phyloP scores from a whole-genome alignment of 768 basidiomycete species.

The Suillus weaverae region DNA sequence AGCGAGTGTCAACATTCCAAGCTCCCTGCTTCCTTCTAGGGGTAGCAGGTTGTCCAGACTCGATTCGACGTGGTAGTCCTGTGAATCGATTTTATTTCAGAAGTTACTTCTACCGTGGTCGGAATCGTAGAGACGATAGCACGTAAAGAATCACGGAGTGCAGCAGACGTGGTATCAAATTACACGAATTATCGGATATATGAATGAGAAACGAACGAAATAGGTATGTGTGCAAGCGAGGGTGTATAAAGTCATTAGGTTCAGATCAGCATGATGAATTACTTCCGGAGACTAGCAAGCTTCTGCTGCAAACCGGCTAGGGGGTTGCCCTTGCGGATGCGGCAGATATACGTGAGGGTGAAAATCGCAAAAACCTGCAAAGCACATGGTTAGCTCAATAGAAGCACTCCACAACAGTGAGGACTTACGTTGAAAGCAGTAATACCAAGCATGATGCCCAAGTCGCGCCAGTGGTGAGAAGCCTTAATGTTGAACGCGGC shows the following conservation, averaged over 20 bases:
- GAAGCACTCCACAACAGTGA: no score
- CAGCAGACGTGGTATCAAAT: not conserved
- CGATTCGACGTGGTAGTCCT: not conserved
- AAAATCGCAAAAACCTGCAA: constrained; percentile 30
- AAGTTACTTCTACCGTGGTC: not conserved
- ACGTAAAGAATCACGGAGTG: not conserved
- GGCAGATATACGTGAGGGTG: constrained; percentile 31
- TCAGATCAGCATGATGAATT: no score
- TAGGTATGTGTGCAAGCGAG: not conserved
- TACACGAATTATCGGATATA: not conserved
- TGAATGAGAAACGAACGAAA: not conserved
- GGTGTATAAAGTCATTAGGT: not conserved
- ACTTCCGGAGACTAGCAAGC: constrained; percentile 1
- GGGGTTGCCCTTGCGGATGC: constrained; percentile 23
- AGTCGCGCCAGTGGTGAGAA: constrained; percentile 46
- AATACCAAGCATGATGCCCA: constrained; percentile 46
- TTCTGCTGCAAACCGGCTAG: constrained; percentile 2
- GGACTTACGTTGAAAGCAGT: constrained; percentile 44
- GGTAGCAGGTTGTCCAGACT: not conserved
- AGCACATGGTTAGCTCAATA: not conserved
- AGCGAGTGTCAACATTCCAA: not conserved
- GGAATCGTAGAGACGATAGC: not conserved
- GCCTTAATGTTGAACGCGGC: constrained; percentile 60
- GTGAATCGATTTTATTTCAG: not conserved
- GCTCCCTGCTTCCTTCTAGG: not conserved